Conservation (phyloP, 2,329 filamentous ascomycete genomes). For the Aplosporella prunicola region DNA sequence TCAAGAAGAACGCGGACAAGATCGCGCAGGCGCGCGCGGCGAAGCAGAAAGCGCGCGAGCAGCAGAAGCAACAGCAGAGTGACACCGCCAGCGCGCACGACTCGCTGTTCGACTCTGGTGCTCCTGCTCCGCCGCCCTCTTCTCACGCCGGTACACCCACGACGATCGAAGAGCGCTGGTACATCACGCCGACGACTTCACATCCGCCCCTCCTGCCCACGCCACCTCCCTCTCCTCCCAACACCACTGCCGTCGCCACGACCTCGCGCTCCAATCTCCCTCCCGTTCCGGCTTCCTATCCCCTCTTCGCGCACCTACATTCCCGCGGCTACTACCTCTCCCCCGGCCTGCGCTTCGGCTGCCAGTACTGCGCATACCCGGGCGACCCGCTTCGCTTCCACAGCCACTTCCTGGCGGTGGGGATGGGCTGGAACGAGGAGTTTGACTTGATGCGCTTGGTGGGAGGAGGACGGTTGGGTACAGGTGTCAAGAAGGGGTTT, state of each 20-base stretch:
- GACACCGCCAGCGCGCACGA: constrained; percentile 19
- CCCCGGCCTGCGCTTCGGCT: constrained; percentile 87
- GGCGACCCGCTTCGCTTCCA: constrained; percentile 92
- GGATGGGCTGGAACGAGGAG: constrained; percentile 77
- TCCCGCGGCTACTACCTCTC: constrained; percentile 74
- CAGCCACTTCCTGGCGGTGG: constrained; percentile 83
- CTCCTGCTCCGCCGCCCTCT: constrained; percentile 9
- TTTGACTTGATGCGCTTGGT: constrained; percentile 79
- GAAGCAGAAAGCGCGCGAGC: constrained; percentile 23
- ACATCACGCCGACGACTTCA: constrained; percentile 38
- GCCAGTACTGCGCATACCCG: constrained; percentile 88
- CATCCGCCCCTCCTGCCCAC: constrained; percentile 28
- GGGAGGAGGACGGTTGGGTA: constrained; percentile 76
- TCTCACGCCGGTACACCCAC: not conserved
- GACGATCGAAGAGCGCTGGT: constrained; percentile 17
- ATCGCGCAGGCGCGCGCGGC: constrained; percentile 14
- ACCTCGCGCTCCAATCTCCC: constrained; percentile 28
- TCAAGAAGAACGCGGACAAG: constrained; percentile 10
- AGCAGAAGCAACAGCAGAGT: constrained; percentile 2
- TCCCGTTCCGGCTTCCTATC: constrained; percentile 42
- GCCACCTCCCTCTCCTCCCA: constrained; percentile 12
- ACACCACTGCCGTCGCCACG: constrained; percentile 14
- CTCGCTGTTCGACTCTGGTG: constrained; percentile 23
- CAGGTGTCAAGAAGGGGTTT: constrained; percentile 92
- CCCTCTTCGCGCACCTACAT: constrained; percentile 74